These are phyloP conservation scores for Amanita molliuscula DNA, from an alignment of 768 basidiomycete species.

Conservation along the genomic window DNA sequence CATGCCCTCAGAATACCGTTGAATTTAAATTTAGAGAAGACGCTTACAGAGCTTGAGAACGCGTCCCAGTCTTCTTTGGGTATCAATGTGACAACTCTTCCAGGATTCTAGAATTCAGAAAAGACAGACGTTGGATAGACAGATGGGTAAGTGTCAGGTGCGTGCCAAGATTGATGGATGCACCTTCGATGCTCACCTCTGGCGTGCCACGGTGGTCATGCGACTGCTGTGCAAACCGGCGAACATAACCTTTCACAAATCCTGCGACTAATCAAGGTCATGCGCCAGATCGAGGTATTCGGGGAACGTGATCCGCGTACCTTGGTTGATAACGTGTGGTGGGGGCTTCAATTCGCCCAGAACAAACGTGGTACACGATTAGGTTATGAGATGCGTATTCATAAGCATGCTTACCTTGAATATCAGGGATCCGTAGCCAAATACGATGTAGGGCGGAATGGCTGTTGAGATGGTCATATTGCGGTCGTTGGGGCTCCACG, in stretches of 20 bases:
- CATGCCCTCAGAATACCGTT: background rate
- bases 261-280: constrained; percentile 45
- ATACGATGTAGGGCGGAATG: constrained; percentile 51
- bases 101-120: constrained; percentile 46
- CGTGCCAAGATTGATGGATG: background rate
- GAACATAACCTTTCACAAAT: constrained; percentile 83
- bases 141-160: too few species aligned
- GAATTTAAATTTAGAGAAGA: background rate
- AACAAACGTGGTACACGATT: background rate
- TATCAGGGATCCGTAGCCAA: constrained; percentile 89
- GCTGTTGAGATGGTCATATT: background rate
- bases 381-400: background rate
- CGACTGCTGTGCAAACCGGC: constrained; percentile 84
- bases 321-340: constrained; percentile 62
- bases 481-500: too few species aligned
- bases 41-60: constrained; percentile 55
- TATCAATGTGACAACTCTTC: constrained; percentile 83
- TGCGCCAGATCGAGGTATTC: too few species aligned
- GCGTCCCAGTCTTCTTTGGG: constrained; percentile 82
- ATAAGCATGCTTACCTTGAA: constrained; percentile 53
- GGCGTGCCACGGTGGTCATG: constrained; percentile 91
- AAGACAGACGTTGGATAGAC: too few species aligned
- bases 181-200: constrained; percentile 34
- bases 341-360: constrained; percentile 46
- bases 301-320: constrained; percentile 21